Percentiles rank a stretch among this genome's conserved stretches.
phyloP scores from a whole-genome alignment of 2,329 filamentous ascomycete species.

The Pyrenochaeta sp. region DNA sequence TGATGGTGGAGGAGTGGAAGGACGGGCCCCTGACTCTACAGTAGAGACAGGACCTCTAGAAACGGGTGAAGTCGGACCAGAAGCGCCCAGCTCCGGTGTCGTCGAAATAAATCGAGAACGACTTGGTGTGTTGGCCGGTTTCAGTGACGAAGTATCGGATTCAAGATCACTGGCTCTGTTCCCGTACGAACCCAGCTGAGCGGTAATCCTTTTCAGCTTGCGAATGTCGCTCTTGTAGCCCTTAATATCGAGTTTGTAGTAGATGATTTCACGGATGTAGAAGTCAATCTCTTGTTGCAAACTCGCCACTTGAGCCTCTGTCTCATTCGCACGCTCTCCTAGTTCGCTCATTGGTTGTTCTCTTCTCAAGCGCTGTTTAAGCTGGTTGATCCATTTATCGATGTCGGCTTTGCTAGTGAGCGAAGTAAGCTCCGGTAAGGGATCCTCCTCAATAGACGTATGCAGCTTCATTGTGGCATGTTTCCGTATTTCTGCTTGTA shows the following conservation, averaged over 20 bases:
- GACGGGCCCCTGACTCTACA: slow-evolving; percentile 11
- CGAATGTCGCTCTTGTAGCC: slow-evolving; percentile 54
- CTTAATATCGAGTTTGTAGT: slow-evolving; percentile 58
- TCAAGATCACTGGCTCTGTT: slow-evolving; percentile 33
- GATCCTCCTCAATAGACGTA: slow-evolving; percentile 25
- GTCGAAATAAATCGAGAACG: slow-evolving; percentile 22
- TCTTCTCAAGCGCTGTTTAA: slow-evolving; percentile 42
- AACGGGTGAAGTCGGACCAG: slow-evolving; percentile 26
- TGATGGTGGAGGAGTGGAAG: slow-evolving; percentile 20
- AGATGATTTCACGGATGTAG: slow-evolving; percentile 57
- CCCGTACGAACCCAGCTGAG: slow-evolving; percentile 31
- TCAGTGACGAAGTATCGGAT: slow-evolving; percentile 37
- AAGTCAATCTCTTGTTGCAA: slow-evolving; percentile 52
- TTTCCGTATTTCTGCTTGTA: slow-evolving; percentile 51
- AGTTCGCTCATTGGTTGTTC: slow-evolving; percentile 17
- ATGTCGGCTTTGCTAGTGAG: slow-evolving; percentile 43
- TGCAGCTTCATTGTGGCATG: slow-evolving; percentile 41
- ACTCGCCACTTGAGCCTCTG: slow-evolving; percentile 28
- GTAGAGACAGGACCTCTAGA: slow-evolving; percentile 17
- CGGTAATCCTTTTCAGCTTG: slow-evolving; percentile 39
- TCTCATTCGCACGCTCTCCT: slow-evolving; percentile 6
- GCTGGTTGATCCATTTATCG: slow-evolving; percentile 44
- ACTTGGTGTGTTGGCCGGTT: slow-evolving; percentile 33
- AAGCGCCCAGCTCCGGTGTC: slow-evolving; percentile 28
- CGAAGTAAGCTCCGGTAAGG: slow-evolving; percentile 36